A percentile compares a stretch with the other conserved stretches of the same genome.
Evolutionary conservation across 768 basidiomycete genomes (phyloP).

Genomic region (Mycena floridula): DNA sequence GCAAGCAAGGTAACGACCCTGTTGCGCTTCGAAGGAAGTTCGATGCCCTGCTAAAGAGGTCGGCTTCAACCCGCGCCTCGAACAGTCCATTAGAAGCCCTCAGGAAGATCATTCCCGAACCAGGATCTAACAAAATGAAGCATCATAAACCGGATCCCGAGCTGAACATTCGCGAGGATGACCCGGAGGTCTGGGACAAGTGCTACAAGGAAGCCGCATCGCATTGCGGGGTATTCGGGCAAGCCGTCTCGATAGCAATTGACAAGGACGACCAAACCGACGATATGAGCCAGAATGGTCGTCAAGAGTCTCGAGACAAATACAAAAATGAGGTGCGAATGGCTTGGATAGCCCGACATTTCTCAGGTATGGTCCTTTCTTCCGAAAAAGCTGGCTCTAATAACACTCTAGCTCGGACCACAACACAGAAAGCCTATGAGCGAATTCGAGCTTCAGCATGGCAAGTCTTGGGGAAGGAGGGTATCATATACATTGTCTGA

Average conservation of each 20-base stretch:
- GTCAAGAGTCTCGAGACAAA: neutral
- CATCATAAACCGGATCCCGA: neutral
- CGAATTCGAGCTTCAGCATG: slow-evolving; percentile 12
- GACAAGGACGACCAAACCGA: neutral
- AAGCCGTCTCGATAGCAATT: neutral
- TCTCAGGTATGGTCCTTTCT: neutral
- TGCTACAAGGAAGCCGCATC: neutral
- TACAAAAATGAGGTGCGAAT: neutral
- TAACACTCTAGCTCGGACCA: neutral
- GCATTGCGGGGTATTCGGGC: neutral
- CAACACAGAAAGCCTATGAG: neutral
- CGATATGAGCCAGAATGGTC: neutral
- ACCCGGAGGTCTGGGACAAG: neutral
- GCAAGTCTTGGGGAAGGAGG: slow-evolving; percentile 2
- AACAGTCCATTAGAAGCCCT: neutral
- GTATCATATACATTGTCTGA: neutral
- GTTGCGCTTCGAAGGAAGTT: neutral
- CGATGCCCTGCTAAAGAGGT: neutral
- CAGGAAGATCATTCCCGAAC: neutral
- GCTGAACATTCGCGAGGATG: neutral
- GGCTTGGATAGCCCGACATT: neutral
- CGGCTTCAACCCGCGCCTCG: neutral
- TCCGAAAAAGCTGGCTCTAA: neutral
- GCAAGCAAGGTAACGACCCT: slow-evolving; percentile 6
- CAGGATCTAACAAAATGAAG: neutral